These are phyloP conservation scores for Simplicillium sp. DNA, from an alignment of 2,329 filamentous ascomycete genomes.

Conservation along the genomic window DNA sequence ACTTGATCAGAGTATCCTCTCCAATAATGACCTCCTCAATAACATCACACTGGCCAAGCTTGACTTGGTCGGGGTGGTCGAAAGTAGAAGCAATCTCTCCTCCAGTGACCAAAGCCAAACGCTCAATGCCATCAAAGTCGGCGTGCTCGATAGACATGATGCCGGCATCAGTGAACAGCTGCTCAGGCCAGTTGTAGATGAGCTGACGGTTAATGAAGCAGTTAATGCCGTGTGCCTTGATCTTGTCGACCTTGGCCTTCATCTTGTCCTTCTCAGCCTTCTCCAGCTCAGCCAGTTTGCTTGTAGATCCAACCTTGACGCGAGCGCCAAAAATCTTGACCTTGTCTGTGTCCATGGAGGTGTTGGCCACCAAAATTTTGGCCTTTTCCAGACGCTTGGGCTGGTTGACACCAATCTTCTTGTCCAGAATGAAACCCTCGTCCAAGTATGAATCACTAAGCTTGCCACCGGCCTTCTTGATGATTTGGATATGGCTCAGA, in stretches of 20 bases:
- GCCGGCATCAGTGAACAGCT: conserved; percentile 93
- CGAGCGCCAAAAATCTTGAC: conserved; percentile 98
- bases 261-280: conserved; percentile 99
- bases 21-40: conserved; percentile 99
- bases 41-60: conserved; percentile 87
- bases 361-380: conserved; percentile 97
- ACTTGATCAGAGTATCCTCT: conserved; percentile 94
- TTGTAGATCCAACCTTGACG: conserved; percentile 92
- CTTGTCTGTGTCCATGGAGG: conserved; percentile 99
- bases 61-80: conserved; percentile 94
- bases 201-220: conserved; percentile 99
- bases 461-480: conserved; percentile 98
- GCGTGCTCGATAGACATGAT: conserved; percentile 99
- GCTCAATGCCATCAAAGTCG: conserved; percentile 96
- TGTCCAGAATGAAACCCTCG: conserved; percentile 96
- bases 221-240: conserved; percentile 98
- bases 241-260: conserved; percentile 98
- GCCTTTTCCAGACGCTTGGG: conserved; percentile 95
- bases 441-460: conserved; percentile 96
- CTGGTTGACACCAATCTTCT: conserved; percentile 98
- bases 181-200: conserved; percentile 99
- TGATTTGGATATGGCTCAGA: conserved; percentile 96
- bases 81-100: conserved; percentile 97
- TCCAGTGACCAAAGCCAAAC: conserved; percentile 87
- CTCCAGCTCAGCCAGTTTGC: conserved; percentile 95